Conservation (phyloP, 2,329 filamentous ascomycete genomes). For the Pestalotiopsis sp. region DNA sequence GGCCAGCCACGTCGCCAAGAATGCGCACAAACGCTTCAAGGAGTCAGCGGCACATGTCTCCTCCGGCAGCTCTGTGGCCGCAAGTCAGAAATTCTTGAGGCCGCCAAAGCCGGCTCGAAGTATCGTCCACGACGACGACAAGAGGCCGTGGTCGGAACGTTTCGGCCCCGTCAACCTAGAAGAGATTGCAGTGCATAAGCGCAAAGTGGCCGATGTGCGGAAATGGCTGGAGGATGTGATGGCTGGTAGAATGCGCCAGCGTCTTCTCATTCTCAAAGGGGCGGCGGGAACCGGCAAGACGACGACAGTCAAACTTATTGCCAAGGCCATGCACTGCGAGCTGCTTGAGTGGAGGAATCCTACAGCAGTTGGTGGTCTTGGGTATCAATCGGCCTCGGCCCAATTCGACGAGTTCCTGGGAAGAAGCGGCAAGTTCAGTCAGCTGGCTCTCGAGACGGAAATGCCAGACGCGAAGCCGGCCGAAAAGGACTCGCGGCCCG, state of each 20-base stretch:
- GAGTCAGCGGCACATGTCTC: slow-evolving; percentile 32
- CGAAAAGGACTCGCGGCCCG: slow-evolving; percentile 9
- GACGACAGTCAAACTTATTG: slow-evolving; percentile 77
- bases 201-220: slow-evolving; percentile 84
- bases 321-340: slow-evolving; percentile 74
- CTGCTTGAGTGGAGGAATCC: slow-evolving; percentile 93
- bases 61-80: slow-evolving; percentile 20
- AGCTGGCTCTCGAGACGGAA: slow-evolving; percentile 54
- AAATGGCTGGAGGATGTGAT: slow-evolving; percentile 80
- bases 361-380: slow-evolving; percentile 58
- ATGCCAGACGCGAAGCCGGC: slow-evolving; percentile 9
- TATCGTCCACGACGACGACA: slow-evolving; percentile 49
- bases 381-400: slow-evolving; percentile 69
- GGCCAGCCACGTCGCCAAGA: slow-evolving; percentile 57
- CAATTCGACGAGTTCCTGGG: slow-evolving; percentile 94
- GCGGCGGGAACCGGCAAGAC: slow-evolving; percentile 93
- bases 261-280: slow-evolving; percentile 83
- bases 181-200: slow-evolving; percentile 93
- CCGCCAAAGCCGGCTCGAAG: slow-evolving; percentile 35
- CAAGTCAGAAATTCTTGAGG: slow-evolving; percentile 55
- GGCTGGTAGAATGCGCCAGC: slow-evolving; percentile 64
- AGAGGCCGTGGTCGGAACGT: slow-evolving; percentile 83
- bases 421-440: slow-evolving; percentile 77
- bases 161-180: slow-evolving; percentile 76
- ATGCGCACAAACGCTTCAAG: slow-evolving; percentile 55